Base-by-base conservation (phyloP, 1,284 basidiomycete genomes). In the Thecaphora frezii region DNA sequence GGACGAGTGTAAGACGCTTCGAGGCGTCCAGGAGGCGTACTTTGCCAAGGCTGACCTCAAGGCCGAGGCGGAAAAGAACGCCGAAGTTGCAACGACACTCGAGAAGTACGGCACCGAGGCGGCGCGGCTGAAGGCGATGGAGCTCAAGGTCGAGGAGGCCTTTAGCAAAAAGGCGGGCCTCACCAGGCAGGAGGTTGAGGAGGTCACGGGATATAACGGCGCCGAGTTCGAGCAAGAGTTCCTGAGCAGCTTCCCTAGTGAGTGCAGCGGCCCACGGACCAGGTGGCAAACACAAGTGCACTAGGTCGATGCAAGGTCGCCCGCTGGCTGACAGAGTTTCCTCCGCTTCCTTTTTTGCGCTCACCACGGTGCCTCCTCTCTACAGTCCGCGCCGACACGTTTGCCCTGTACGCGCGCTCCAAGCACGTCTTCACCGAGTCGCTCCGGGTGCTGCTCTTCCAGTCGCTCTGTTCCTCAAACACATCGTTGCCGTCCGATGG, bases 381-480 rank as follows among this genome's bases (percentile, higher is more conserved):
- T 16, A 16, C 33, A 36, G 33, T 78, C 45, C 71, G 69, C 7
- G 70, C 73, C 16, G 67, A 73, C 5, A 44, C 36, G 9, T 78
- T 78, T 39, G 53, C 55, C 40, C 56, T 75, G 16, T 66, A 71
- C 44, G 57, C 49, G 22, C 58, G 76, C 5, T 65, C 71, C 13
- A 61, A 57, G 46, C 76, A 78, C 54, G 76, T 77, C 26, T 72
- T 73, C 48, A 60, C 66, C 23, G 76, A 78, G 42, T 57, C 76
- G 0, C 54, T 67, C 24, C 69, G 74, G 13, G 74, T 77, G 13
- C 39, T 73, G 4, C 46, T 57, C 19, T 78, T 78, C 66, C 64
- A 59, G 38, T 33, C 62, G 1, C 50, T 69, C 14, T 71, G 67
- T 49, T 45, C 57, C 8, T 44, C 50, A 10, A 25, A 48, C 22